phyloP scores from a whole-genome alignment of 2,329 filamentous ascomycete species.

The Pestalotiopsis sp. region DNA sequence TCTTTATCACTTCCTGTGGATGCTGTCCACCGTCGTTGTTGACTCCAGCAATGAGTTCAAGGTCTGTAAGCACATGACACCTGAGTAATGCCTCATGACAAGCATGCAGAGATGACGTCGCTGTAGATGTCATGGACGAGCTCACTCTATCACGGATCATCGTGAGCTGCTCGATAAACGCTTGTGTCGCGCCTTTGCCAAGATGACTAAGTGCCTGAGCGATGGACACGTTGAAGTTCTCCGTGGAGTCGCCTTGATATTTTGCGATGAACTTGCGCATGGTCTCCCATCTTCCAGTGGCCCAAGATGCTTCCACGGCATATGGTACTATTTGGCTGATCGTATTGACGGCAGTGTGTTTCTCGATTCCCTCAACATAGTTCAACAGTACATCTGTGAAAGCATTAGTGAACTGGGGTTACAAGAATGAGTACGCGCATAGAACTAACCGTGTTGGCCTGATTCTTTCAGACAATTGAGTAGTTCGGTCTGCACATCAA shows the following conservation, averaged over 20 bases:
- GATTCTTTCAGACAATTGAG: constrained; percentile 90
- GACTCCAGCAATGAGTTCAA: constrained; percentile 72
- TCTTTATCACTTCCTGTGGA: constrained; percentile 47
- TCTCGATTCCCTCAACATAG: constrained; percentile 75
- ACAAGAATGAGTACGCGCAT: background rate
- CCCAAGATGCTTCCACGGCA: constrained; percentile 90
- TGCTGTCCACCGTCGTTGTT: constrained; percentile 41
- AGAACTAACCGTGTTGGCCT: constrained; percentile 75
- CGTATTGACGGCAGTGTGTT: constrained; percentile 49
- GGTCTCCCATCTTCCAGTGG: constrained; percentile 78
- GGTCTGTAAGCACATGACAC: constrained; percentile 83
- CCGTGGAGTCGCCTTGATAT: constrained; percentile 52
- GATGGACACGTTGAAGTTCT: constrained; percentile 82
- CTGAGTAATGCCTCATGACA: constrained; percentile 85
- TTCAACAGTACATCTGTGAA: constrained; percentile 77
- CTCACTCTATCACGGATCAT: constrained; percentile 71
- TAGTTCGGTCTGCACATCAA: constrained; percentile 79
- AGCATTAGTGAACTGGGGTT: background rate
- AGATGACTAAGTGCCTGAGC: constrained; percentile 68
- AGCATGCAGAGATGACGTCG: constrained; percentile 78
- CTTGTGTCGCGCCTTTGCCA: constrained; percentile 48
- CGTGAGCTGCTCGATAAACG: constrained; percentile 60
- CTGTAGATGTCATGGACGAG: constrained; percentile 72
- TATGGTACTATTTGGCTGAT: constrained; percentile 74
- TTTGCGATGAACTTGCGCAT: constrained; percentile 66